phyloP scores from a whole-genome alignment of 352 stramenopile genomes.

The Globisporangium cylindrosporum region DNA sequence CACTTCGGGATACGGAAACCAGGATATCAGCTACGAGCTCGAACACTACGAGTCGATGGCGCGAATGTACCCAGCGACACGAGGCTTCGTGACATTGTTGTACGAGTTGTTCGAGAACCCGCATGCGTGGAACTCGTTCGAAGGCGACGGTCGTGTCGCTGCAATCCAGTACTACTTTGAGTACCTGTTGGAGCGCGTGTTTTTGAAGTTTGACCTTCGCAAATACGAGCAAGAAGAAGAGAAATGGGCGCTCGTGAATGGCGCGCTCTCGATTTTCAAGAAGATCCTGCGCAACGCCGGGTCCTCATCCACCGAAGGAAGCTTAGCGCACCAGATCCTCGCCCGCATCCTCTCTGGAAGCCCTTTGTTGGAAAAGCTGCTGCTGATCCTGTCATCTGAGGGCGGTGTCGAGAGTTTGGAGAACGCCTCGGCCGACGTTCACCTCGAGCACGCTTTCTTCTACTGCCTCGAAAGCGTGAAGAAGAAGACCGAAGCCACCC shows the following conservation, averaged over 20 bases:
- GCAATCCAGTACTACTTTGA: constrained; percentile 86
- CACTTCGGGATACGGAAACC: constrained; percentile 52
- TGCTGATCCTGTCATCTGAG: constrained; percentile 67
- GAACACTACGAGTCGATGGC: constrained; percentile 83
- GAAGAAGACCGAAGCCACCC: constrained; percentile 62
- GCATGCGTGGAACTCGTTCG: constrained; percentile 69
- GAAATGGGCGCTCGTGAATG: constrained; percentile 78
- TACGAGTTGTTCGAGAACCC: constrained; percentile 77
- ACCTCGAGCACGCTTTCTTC: constrained; percentile 79
- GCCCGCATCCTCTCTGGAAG: constrained; percentile 67
- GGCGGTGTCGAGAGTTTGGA: constrained; percentile 73
- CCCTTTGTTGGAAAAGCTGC: constrained; percentile 61
- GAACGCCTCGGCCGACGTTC: constrained; percentile 64
- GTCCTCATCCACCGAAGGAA: constrained; percentile 42
- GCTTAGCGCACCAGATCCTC: constrained; percentile 65
- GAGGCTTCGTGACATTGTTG: constrained; percentile 71
- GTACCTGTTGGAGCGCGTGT: constrained; percentile 77
- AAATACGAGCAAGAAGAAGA: constrained; percentile 84
- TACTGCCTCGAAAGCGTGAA: constrained; percentile 81
- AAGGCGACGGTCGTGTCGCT: constrained; percentile 68
- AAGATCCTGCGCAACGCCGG: constrained; percentile 61
- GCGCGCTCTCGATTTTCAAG: constrained; percentile 72
- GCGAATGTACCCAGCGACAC: constrained; percentile 73
- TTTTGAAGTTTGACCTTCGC: constrained; percentile 81
- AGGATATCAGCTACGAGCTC: constrained; percentile 83